These are phyloP conservation scores for Pseudozyma sp. DNA, from an alignment of 1,284 basidiomycete species.

Conservation along the genomic window DNA sequence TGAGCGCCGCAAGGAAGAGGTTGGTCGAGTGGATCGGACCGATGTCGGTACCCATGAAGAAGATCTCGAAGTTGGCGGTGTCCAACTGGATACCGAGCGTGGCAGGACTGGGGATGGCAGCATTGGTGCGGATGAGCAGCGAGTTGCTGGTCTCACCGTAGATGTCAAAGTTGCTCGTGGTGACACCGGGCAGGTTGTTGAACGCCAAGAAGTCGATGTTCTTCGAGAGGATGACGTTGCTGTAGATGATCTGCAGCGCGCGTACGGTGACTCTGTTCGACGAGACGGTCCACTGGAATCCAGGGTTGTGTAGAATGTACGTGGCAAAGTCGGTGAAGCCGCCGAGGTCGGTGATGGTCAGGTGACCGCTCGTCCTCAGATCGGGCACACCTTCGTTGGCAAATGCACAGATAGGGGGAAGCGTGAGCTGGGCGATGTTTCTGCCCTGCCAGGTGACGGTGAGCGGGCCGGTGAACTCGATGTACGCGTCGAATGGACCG, in stretches of 20 bases:
- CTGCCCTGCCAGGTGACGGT: conserved; percentile 77
- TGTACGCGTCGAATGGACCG: conserved; percentile 72
- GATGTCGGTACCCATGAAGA: conserved; percentile 66
- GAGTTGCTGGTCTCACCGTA: conserved; percentile 76
- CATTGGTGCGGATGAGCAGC: conserved; percentile 78
- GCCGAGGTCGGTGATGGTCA: conserved; percentile 66
- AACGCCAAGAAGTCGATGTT: conserved; percentile 78
- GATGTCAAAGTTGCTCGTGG: conserved; percentile 76
- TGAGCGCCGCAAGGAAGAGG: conserved; percentile 74
- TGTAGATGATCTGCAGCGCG: conserved; percentile 79
- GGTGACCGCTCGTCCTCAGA: conserved; percentile 71
- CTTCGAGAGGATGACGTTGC: conserved; percentile 77
- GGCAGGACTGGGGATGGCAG: conserved; percentile 76
- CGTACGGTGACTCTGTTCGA: conserved; percentile 75
- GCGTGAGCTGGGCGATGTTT: conserved; percentile 76
- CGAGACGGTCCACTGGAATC: conserved; percentile 79
- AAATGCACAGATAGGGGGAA: conserved; percentile 78
- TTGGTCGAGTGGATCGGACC: conserved; percentile 70
- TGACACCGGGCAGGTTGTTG: conserved; percentile 74
- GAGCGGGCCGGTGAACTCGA: conserved; percentile 66
- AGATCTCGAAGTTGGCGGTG: conserved; percentile 77
- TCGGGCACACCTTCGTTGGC: conserved; percentile 78
- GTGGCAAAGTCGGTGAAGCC: conserved; percentile 77
- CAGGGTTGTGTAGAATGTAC: conserved; percentile 76
- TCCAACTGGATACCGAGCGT: conserved; percentile 81